Evolutionary conservation across 2,329 filamentous ascomycete genomes (phyloP).

Genomic region (Colletotrichum karsti): DNA sequence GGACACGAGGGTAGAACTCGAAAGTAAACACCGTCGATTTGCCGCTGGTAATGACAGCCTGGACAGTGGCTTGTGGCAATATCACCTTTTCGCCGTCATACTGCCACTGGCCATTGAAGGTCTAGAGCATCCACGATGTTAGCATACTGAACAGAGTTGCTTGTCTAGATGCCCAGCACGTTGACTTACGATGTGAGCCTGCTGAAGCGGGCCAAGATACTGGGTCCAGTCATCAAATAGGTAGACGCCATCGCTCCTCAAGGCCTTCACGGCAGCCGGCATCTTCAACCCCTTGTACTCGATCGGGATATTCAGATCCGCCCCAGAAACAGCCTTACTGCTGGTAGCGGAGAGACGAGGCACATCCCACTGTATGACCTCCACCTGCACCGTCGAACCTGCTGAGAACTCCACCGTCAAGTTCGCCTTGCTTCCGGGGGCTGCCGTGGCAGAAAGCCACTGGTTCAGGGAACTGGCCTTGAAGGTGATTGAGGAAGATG

Average conservation of each 20-base stretch:
- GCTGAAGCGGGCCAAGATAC: slow-evolving; percentile 60
- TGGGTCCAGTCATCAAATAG: slow-evolving; percentile 67
- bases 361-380: slow-evolving; percentile 61
- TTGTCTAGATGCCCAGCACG: no score
- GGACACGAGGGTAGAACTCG: slow-evolving; percentile 62
- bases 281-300: slow-evolving; percentile 59
- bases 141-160: slow-evolving; percentile 1
- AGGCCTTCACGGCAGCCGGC: slow-evolving; percentile 59
- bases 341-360: slow-evolving; percentile 44
- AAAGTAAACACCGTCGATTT: slow-evolving; percentile 57
- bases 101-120: slow-evolving; percentile 60
- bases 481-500: slow-evolving; percentile 55
- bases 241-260: slow-evolving; percentile 55
- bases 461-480: slow-evolving; percentile 53
- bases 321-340: slow-evolving; percentile 31
- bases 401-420: slow-evolving; percentile 62
- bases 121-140: slow-evolving; percentile 35
- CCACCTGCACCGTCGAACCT: slow-evolving; percentile 54
- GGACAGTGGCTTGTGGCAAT: slow-evolving; percentile 52
- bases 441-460: slow-evolving; percentile 48
- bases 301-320: slow-evolving; percentile 57
- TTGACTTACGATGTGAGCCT: slow-evolving; percentile 47
- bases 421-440: slow-evolving; percentile 56
- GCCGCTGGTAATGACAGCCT: slow-evolving; percentile 53
- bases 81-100: slow-evolving; percentile 57